phyloP scores from a whole-genome alignment of 2,329 filamentous ascomycete genomes.

The Ophiosphaerella herpotricha region DNA sequence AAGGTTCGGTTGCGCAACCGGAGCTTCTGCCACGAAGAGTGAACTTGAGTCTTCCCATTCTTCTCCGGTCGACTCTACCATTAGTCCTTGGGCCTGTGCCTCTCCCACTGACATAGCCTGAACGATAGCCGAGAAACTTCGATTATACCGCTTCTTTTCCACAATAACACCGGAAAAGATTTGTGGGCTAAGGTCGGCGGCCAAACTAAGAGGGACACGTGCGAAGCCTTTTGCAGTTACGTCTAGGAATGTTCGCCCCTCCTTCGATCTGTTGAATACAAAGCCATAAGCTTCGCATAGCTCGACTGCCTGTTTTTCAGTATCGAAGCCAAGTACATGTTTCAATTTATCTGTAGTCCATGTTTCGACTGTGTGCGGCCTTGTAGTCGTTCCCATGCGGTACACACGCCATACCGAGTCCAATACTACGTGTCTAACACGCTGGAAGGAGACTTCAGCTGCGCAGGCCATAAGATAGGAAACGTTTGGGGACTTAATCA shows the following conservation, averaged over 20 bases:
- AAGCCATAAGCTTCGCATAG: conserved; percentile 62
- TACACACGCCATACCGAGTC: conserved; percentile 60
- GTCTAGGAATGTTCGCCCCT: conserved; percentile 58
- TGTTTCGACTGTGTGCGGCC: conserved; percentile 47
- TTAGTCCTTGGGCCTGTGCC: conserved; percentile 55
- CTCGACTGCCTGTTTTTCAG: conserved; percentile 56
- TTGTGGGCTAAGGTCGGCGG: conserved; percentile 50
- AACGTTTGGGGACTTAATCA: conserved; percentile 59
- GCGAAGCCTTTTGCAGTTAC: conserved; percentile 53
- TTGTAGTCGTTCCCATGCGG: conserved; percentile 56
- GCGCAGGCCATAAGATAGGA: conserved; percentile 69
- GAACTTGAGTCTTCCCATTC: conserved; percentile 39
- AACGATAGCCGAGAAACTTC: conserved; percentile 62
- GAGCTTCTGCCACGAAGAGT: conserved; percentile 48
- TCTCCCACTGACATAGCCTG: conserved; percentile 59
- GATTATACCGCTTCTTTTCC: conserved; percentile 61
- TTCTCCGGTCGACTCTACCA: conserved; percentile 47
- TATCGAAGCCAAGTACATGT: conserved; percentile 60
- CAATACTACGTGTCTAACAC: conserved; percentile 61
- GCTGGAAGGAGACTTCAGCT: conserved; percentile 65
- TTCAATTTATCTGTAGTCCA: conserved; percentile 61
- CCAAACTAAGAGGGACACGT: conserved; percentile 21
- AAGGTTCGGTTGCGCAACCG: conserved; percentile 10
- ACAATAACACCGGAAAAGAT: conserved; percentile 59
- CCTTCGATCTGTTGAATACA: conserved; percentile 51